Evolutionary conservation across 2,329 filamentous ascomycete species (phyloP).

Genomic region (Colletotrichum lini): DNA sequence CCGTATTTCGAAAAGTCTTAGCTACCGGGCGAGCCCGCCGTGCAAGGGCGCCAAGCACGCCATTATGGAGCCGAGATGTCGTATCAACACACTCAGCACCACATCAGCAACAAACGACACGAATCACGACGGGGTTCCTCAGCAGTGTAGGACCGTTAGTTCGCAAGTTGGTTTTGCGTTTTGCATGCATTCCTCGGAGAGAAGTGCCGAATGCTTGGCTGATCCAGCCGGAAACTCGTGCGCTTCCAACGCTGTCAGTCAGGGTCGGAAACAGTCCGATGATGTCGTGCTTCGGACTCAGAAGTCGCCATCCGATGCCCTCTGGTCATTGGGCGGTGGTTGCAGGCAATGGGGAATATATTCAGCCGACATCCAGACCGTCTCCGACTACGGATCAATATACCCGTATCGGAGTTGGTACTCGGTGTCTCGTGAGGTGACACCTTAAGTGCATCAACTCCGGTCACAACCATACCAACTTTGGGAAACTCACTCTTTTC

Average conservation of each 20-base stretch:
- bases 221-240: background rate
- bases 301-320: constrained; percentile 13
- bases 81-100: constrained; percentile 10
- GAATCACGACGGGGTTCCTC: background rate
- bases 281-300: constrained; percentile 31
- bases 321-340: background rate
- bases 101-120: background rate
- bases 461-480: background rate
- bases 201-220: background rate
- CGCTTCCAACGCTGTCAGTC: background rate
- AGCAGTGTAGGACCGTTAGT: background rate
- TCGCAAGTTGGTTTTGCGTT: background rate
- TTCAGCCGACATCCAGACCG: background rate
- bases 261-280: constrained; percentile 17
- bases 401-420: background rate
- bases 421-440: background rate
- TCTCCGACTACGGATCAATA: constrained; percentile 14
- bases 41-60: constrained; percentile 27
- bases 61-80: constrained; percentile 36
- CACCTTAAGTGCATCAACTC: background rate
- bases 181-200: background rate
- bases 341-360: background rate
- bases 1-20: background rate
- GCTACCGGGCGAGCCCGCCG: background rate
- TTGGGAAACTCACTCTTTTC: background rate